Conservation (phyloP, 2,329 filamentous ascomycete genomes). For the Teratosphaeria zuluensis region DNA sequence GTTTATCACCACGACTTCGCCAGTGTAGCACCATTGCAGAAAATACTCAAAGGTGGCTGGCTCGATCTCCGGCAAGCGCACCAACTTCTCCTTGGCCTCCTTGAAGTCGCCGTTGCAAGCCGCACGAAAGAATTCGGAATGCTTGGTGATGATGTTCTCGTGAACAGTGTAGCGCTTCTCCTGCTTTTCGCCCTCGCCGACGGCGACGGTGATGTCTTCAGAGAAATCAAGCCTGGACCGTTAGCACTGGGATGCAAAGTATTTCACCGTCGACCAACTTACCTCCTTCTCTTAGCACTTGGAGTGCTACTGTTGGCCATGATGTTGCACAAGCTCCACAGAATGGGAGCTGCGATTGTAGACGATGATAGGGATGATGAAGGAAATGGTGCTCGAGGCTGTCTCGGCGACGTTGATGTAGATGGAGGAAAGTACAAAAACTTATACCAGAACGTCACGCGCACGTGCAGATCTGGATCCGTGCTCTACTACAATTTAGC, state of each 20-base stretch:
- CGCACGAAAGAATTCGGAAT: slow-evolving; percentile 8
- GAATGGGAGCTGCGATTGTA: not conserved
- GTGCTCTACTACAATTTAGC: not conserved
- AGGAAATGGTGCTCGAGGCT: not conserved
- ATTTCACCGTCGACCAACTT: too few species aligned
- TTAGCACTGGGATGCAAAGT: too few species aligned
- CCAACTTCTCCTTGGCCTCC: slow-evolving; percentile 4
- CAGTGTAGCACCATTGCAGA: slow-evolving; percentile 10
- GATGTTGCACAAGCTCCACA: not conserved
- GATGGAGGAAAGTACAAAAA: not conserved
- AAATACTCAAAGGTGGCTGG: slow-evolving; percentile 5
- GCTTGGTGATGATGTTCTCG: not conserved
- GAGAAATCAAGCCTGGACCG: slow-evolving; percentile 1
- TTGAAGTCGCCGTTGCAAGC: slow-evolving; percentile 6
- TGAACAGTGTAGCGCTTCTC: not conserved
- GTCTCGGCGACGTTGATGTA: not conserved
- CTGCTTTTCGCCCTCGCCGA: not conserved
- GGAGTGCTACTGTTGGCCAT: not conserved
- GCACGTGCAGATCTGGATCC: not conserved
- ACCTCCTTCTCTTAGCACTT: not conserved
- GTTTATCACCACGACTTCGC: not conserved
- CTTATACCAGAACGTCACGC: not conserved
- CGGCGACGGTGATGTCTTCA: not conserved
- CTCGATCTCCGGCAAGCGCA: slow-evolving; percentile 5
- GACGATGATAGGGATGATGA: not conserved